These are phyloP conservation scores for Penicillium turbatum DNA, from an alignment of 495 filamentous ascomycete genomes.

Conservation along the genomic window DNA sequence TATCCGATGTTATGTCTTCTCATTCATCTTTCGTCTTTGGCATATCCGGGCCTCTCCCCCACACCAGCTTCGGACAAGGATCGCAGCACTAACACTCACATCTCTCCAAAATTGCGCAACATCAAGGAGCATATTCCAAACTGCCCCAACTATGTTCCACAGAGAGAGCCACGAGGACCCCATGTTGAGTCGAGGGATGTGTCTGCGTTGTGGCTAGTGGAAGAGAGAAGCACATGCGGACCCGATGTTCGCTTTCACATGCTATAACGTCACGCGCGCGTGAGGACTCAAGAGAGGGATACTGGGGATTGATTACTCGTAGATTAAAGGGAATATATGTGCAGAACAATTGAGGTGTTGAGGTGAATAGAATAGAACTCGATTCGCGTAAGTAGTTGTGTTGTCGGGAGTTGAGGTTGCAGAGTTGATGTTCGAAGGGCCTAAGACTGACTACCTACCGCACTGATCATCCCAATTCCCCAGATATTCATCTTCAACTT, in stretches of 20 bases:
- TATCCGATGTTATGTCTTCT: neutral
- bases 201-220: neutral
- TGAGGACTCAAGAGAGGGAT: neutral
- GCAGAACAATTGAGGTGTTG: too few species aligned
- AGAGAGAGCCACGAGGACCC: conserved; percentile 23
- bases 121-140: conserved; percentile 55
- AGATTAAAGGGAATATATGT: neutral
- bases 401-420: neutral
- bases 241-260: conserved; percentile 33
- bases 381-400: neutral
- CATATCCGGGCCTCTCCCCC: neutral
- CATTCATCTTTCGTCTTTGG: neutral
- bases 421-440: neutral
- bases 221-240: conserved; percentile 10
- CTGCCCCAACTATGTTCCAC: conserved; percentile 37
- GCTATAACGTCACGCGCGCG: conserved; percentile 27
- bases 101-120: conserved; percentile 61
- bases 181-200: conserved; percentile 17
- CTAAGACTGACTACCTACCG: too few species aligned
- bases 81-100: conserved; percentile 36
- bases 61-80: neutral
- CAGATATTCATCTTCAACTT: neutral
- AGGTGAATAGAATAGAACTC: too few species aligned
- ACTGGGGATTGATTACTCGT: neutral
- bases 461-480: neutral